Percentiles rank a stretch among this genome's conserved stretches.
These are phyloP conservation scores for Bromus sterilis DNA, from an alignment of 176 grass and related monocot species.

Conservation along the genomic window DNA sequence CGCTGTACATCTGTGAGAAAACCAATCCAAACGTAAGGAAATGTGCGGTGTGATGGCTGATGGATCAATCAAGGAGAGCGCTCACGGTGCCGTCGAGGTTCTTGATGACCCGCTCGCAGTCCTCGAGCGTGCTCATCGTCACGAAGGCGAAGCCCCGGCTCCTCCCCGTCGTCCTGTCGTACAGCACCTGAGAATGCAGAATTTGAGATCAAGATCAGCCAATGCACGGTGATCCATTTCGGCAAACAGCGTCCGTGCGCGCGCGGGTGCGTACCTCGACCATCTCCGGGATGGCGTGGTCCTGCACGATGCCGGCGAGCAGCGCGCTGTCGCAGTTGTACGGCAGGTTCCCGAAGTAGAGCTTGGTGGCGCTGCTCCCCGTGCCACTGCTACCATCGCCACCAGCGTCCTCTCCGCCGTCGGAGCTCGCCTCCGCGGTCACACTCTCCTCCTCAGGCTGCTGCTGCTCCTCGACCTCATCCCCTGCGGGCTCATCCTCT, in stretches of 20 bases:
- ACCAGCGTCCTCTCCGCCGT: not conserved
- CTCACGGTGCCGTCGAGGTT: slow-evolving; percentile 84
- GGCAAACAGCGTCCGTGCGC: not conserved
- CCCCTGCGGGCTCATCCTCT: slow-evolving; percentile 26
- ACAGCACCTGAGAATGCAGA: slow-evolving; percentile 53
- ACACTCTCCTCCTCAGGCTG: not conserved
- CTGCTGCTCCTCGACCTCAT: not conserved
- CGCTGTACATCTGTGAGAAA: slow-evolving; percentile 78
- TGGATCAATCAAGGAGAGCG: not conserved
- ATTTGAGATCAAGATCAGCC: not conserved
- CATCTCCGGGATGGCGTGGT: slow-evolving; percentile 82
- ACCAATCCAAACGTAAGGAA: not conserved
- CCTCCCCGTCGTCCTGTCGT: slow-evolving; percentile 73
- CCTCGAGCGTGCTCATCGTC: slow-evolving; percentile 72
- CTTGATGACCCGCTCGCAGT: slow-evolving; percentile 72
- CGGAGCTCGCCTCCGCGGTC: not conserved
- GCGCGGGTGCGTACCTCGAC: slow-evolving; percentile 49
- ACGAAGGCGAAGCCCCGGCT: slow-evolving; percentile 97
- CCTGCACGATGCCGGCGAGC: slow-evolving; percentile 80
- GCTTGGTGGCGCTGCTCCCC: slow-evolving; percentile 37
- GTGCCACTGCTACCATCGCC: not conserved
- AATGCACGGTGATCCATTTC: not conserved
- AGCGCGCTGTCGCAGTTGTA: slow-evolving; percentile 95
- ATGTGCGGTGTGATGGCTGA: not conserved
- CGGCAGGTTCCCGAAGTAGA: slow-evolving; percentile 91